Evolutionary conservation across 768 basidiomycete species (phyloP), one percentile per base, ranked within the genome.

Genomic region (Leucocoprinus sp.): DNA sequence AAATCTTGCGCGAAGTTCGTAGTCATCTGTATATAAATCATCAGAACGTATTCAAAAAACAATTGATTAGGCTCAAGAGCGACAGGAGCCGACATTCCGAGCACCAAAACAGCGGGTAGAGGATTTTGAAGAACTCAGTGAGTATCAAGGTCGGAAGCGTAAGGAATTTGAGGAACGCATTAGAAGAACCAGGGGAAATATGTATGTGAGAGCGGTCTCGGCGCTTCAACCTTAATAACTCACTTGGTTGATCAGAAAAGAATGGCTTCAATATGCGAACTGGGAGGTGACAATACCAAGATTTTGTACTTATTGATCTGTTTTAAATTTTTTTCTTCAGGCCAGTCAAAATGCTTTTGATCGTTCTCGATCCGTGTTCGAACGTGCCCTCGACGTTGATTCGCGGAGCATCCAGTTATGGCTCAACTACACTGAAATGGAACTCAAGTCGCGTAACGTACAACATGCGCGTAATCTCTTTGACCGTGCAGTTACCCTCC

Each of bases 341-440:
- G 92, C 96, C 19, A 87, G 84, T 54, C 96, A 98, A 73, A 93
- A 93, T 55, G 92, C 98, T 70, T 98, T 84, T 57, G 86, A 90
- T 29, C 82, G 95, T 50, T 88, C 96, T 1, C 76, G 96, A 21
- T 97, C 93, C 5, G 84, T 99, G 28, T 99, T 89, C 53, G 96
- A 99, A 65, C 85, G 96, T 54, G 93, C 96, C 0, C 72, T 99
- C 52, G 96, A 98, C 58, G 92, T 99, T 49, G 93, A 98, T 60
- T 76, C 93, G 0, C 74, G 91, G 18, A 86, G 84, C 49, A 74
- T 90, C 28, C 90, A 92, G 56, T 71, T 98, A 50, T 99, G 96
- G 96, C 71, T 95, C 42, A 81, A 80, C 55, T 96, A 95, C 65
- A 84, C 89, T 4, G 95, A 99, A 63, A 92, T 93, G 87, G 96